These are phyloP conservation scores for Neurospora sp. DNA, from an alignment of 495 filamentous ascomycete species.

Conservation along the genomic window DNA sequence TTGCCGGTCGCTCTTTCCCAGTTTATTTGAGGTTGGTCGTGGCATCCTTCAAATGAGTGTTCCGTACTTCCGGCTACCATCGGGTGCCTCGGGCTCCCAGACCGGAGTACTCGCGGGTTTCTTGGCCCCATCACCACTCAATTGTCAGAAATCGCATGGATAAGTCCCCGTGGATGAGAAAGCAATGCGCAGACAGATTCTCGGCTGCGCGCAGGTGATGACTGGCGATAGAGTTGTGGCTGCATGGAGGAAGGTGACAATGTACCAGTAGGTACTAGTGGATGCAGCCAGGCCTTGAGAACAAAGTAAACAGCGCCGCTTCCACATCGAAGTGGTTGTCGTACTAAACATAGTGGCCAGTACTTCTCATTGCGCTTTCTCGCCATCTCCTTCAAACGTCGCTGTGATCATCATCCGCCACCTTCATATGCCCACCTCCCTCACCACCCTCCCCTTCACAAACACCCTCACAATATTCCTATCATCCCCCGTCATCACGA, in stretches of 20 bases:
- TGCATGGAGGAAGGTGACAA: too few relatives aligned
- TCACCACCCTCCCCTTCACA: constrained; percentile 43
- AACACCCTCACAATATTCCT: constrained; percentile 49
- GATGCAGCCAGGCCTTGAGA: too few relatives aligned
- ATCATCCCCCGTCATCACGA: constrained; percentile 57
- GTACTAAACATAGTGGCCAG: too few relatives aligned
- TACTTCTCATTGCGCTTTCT: too few relatives aligned
- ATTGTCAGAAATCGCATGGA: background rate
- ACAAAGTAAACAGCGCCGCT: too few relatives aligned
- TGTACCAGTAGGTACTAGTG: too few relatives aligned
- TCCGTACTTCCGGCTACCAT: background rate
- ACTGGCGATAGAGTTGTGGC: too few relatives aligned
- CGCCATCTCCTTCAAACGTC: too few relatives aligned
- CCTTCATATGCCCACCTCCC: background rate
- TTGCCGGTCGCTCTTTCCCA: background rate
- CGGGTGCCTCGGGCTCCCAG: background rate
- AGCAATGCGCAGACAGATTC: too few relatives aligned
- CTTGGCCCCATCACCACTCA: background rate
- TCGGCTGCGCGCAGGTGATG: too few relatives aligned
- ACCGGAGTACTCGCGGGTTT: background rate
- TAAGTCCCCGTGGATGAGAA: background rate
- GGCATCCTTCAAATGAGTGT: background rate
- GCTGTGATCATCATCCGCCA: background rate
- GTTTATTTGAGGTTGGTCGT: background rate
- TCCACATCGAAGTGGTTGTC: too few relatives aligned